Evolutionary conservation across 2,329 filamentous ascomycete species (phyloP), one percentile per base, ranked within the genome.

Genomic region (Cladosporium sp.): DNA sequence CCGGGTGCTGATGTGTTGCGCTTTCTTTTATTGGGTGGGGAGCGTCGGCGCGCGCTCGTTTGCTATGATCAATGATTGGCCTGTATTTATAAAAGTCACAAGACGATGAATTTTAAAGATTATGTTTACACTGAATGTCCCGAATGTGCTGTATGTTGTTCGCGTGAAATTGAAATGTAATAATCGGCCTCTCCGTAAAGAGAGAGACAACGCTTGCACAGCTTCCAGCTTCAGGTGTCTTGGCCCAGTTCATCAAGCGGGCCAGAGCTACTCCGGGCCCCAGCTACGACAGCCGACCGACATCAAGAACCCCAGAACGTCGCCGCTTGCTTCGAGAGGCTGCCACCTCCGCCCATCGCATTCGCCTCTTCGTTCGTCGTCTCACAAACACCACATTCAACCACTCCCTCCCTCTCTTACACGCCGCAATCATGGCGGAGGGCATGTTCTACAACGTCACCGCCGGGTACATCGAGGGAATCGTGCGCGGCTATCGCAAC

Each of bases 401-500:
- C n/a, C n/a, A n/a, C n/a, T n/a, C n/a, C n/a, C n/a, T n/a, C n/a
- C n/a, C 47, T 25, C 19, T 38, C 15, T 29, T n/a, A 43, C 32
- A 42, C 32, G 25, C 39, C 40, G 47, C 39, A 50, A 69, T 64
- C 51, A 71, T 74, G 55, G 70, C 69, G 22, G 64, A 72, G 52
- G 68, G 74, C 57, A 72, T 75, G 67, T 64, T 74, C 19, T 66
- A 73, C 40, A 74, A 76, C 49, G 71, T 71, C 59, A 70, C 69
- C 25, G 70, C 54, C 64, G 95, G 91, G 73, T 97, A 95, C 73
- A 84, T 97, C 68, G 93, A 98, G 74, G 93, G 93, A 69, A 91
- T 98, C 69, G 89, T 97, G 64, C 88, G 93, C 64, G 93, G 93
- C 57, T 98, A 97, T 74, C 86, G 92, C 67, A 98, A 97, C 73